These are phyloP conservation scores for Austropuccinia psidii DNA, from an alignment of 1,284 basidiomycete genomes.

Conservation along the genomic window DNA sequence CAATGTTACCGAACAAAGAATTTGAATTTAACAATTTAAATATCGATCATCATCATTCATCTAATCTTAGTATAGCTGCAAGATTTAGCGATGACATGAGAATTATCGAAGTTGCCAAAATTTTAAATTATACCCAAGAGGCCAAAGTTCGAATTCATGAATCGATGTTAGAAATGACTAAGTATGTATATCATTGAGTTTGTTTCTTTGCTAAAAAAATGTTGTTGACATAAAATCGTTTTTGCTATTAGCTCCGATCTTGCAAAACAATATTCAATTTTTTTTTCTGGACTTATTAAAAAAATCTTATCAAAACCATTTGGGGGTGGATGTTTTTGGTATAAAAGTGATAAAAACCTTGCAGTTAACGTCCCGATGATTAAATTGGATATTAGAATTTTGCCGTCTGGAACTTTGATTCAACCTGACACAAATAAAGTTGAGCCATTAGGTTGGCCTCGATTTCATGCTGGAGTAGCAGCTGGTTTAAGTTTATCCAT, in stretches of 20 bases:
- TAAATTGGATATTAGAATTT: slow-evolving; percentile 66
- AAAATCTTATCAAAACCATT: slow-evolving; percentile 39
- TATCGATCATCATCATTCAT: slow-evolving; percentile 8
- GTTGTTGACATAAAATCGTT: no score
- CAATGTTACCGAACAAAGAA: slow-evolving; percentile 19
- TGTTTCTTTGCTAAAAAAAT: background rate
- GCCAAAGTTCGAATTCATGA: slow-evolving; percentile 31
- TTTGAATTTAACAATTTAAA: slow-evolving; percentile 12
- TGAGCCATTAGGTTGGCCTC: slow-evolving; percentile 79
- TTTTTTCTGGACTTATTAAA: slow-evolving; percentile 40
- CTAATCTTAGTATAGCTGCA: slow-evolving; percentile 16
- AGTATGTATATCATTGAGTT: background rate
- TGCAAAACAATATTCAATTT: slow-evolving; percentile 36
- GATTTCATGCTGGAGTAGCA: slow-evolving; percentile 95
- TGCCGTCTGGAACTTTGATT: slow-evolving; percentile 60
- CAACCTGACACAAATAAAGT: slow-evolving; percentile 58
- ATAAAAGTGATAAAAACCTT: slow-evolving; percentile 18
- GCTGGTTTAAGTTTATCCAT: slow-evolving; percentile 75
- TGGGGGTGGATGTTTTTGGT: slow-evolving; percentile 37
- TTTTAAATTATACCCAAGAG: slow-evolving; percentile 36
- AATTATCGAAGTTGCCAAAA: slow-evolving; percentile 34
- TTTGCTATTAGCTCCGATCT: slow-evolving; percentile 13
- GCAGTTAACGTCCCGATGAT: slow-evolving; percentile 46
- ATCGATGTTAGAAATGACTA: slow-evolving; percentile 17
- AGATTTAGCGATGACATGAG: slow-evolving; percentile 37